Evolutionary conservation across 192 early-diverging fungal genomes (phyloP).

Genomic region (Coemansia sp.): DNA sequence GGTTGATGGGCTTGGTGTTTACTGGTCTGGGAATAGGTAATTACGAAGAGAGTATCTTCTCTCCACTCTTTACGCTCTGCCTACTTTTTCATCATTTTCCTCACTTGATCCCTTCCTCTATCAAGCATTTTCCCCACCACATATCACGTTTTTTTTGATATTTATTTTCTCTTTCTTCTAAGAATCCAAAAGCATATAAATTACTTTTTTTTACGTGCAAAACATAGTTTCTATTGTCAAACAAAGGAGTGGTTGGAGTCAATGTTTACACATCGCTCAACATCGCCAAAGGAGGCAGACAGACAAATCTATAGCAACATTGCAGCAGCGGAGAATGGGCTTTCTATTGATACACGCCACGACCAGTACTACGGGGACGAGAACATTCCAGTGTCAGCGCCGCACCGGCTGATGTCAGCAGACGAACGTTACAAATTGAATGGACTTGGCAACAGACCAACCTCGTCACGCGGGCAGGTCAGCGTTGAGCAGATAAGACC

Average conservation of each 20-base stretch:
- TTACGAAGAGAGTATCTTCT: no score
- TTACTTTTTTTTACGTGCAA: not conserved
- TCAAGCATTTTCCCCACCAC: not conserved
- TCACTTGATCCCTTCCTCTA: no score
- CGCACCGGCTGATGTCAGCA: slow-evolving; percentile 6
- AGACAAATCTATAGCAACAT: slow-evolving; percentile 10
- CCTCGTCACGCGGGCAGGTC: not conserved
- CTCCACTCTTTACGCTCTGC: not conserved
- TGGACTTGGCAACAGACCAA: no score
- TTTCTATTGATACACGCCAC: slow-evolving; percentile 28
- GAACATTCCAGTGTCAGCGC: slow-evolving; percentile 1
- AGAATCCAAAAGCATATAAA: not conserved
- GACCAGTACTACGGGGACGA: not conserved
- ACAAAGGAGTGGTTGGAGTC: not conserved
- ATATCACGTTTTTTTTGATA: not conserved
- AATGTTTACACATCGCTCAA: slow-evolving; percentile 6
- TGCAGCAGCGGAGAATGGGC: slow-evolving; percentile 11
- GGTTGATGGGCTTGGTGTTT: not conserved
- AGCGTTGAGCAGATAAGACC: not conserved
- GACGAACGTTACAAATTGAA: slow-evolving; percentile 1
- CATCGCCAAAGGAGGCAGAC: not conserved
- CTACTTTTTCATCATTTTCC: not conserved
- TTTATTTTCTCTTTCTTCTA: slow-evolving; percentile 12
- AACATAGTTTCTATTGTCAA: not conserved
- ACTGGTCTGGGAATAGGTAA: not conserved